Base-by-base conservation (phyloP, 1,284 basidiomycete species). In the Malassezia globosa region DNA sequence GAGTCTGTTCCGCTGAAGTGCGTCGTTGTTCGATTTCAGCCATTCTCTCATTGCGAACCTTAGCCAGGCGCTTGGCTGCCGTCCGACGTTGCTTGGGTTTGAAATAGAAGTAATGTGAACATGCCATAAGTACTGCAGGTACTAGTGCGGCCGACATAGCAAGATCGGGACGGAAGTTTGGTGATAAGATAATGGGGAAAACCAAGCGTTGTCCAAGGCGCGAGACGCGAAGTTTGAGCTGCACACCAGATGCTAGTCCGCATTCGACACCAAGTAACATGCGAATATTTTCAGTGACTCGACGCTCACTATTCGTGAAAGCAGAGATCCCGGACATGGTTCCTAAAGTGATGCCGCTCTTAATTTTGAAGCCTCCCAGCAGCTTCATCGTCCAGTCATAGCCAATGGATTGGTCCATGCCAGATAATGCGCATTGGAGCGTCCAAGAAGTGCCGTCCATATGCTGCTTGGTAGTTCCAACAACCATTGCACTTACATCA, bases 21-120 rank as follows among this genome's bases (percentile, higher is more conserved):
- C 76, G 72, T 58, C 79, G 74, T 62, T 80, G 77, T n/a, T 75
- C 73, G 46, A 80, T 78, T 55, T 78, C 76, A 46, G 83, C 82
- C 45, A 75, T 75, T 55, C 82, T 75, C 41, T 78, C 77, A n/a
- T 75, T 71, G 35, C 79, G 75, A 60, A 84, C 76, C 31, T 72
- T 75, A 76, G 73, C 69, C 54, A 66, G 74, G 61, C 55, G 72
- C 72, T 67, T 69, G 64, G 63, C 36, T 21, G 60, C 48, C 1
- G 71, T 72, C 31, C 70, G 68, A 34, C 75, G 74, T 58, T 78
- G 77, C 8, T 75, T 68, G 2, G 82, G 82, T 18, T 77, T 73
- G 22, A 84, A 63, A 51, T 79, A 73, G 42, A 79, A 77, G 55
- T 79, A 76, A 69, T 83, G 79, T 22, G 78, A 64, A 1, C 78